Evolutionary conservation across 768 basidiomycete genomes (phyloP), one percentile per base, ranked within the genome.

Genomic region (Tulasnella sp.): DNA sequence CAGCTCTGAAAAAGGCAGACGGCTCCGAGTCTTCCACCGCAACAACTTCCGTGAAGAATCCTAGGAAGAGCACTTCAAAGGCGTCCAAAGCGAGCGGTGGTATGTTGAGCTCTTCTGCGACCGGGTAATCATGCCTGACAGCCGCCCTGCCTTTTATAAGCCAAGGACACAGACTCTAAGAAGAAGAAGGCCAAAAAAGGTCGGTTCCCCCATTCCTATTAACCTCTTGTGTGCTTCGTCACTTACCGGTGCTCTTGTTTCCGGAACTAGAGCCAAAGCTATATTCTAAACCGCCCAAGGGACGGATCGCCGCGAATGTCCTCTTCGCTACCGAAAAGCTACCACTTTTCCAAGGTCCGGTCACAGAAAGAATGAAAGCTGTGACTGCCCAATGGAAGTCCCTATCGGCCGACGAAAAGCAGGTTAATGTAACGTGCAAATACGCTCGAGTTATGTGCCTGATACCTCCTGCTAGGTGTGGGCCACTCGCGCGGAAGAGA

Each of bases 361-460:
- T 32, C 23, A 40, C 32, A 7, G 26, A 39, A 35, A 37, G 35
- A 29, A 2, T 77, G 0, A 69, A 69, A 23, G 76, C 69, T 5
- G 42, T 72, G n/a, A 11, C n/a, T 16, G 70, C 29, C 20, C 37
- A 44, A 39, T 77, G 71, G 69, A 77, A 72, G 1, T 35, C 69
- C 26, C 44, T 77, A n/a, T 77, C 77, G 9, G 77, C 40, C 10
- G 26, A n/a, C 11, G 77, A 77, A 37, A 77, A 71, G 39, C 40
- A 42, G 40, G 77, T 77, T 35, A 16, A 70, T 77, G n/a, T 20
- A 26, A 72, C 42, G 29, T 32, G 18, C n/a, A 35, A 5, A 67
- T 13, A 35, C 32, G 13, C 44, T 13, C 61, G 11, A 13, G 61
- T 1, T 29, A 4, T 18, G 5, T 5, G 16, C 26, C 32, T 67